phyloP scores from a whole-genome alignment of 352 stramenopile species.

The Globisporangium carolinianum region DNA sequence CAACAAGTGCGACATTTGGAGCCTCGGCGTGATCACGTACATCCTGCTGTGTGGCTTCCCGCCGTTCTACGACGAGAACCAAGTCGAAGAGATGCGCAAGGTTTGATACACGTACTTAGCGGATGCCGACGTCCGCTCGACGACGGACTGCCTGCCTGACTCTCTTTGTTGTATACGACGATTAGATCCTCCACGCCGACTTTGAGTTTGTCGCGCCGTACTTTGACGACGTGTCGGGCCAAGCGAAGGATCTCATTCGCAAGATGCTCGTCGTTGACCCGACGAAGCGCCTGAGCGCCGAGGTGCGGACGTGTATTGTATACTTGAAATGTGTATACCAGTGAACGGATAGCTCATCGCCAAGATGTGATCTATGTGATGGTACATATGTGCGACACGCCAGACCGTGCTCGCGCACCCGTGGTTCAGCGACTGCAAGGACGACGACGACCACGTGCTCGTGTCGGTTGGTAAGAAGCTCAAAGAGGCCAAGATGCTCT shows the following conservation, averaged over 20 bases:
- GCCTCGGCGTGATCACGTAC: conserved; percentile 84
- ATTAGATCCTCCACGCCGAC: conserved; percentile 67
- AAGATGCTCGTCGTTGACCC: conserved; percentile 91
- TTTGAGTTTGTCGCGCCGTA: conserved; percentile 91
- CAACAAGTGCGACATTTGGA: conserved; percentile 96
- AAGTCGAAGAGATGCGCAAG: conserved; percentile 79
- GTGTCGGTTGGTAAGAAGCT: conserved; percentile 68
- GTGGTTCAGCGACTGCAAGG: conserved; percentile 68
- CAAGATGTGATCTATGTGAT: too few relatives aligned
- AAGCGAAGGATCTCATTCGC: conserved; percentile 91
- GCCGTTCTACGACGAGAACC: conserved; percentile 95
- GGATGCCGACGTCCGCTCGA: too few relatives aligned
- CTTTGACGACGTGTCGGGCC: conserved; percentile 86
- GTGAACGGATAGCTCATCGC: too few relatives aligned
- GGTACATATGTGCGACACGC: background rate
- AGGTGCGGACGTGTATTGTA: conserved; percentile 3
- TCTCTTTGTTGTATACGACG: background rate
- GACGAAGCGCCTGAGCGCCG: conserved; percentile 62
- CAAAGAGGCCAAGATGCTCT: conserved; percentile 48
- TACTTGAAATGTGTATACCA: too few relatives aligned
- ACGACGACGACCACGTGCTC: conserved; percentile 47
- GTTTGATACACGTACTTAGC: conserved; percentile 8
- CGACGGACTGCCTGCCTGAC: background rate
- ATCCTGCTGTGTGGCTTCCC: conserved; percentile 96
- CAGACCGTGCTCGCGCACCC: conserved; percentile 56